These are phyloP conservation scores for Cicer chorassanicum DNA, from an alignment of 306 rosid species.

Conservation along the genomic window DNA sequence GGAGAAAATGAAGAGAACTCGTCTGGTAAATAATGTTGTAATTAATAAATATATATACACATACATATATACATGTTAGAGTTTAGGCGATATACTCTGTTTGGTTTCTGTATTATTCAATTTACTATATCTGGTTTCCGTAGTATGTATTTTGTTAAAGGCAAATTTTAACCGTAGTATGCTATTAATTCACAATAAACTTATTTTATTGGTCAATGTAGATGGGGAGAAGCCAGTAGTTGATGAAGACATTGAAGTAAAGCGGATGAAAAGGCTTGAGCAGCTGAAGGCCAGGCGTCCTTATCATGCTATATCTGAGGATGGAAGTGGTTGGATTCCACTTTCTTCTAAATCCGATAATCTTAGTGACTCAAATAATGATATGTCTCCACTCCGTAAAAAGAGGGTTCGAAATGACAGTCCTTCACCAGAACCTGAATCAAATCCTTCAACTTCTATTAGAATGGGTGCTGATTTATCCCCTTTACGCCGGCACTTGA, in stretches of 20 bases:
- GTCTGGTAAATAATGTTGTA: constrained; percentile 49
- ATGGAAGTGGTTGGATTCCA: constrained; percentile 96
- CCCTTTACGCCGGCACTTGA: constrained; percentile 43
- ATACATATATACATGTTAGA: background rate
- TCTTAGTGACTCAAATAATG: constrained; percentile 46
- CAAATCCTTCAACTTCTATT: constrained; percentile 42
- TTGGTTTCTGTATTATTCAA: constrained; percentile 16
- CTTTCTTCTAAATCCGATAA: constrained; percentile 54
- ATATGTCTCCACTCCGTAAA: constrained; percentile 73
- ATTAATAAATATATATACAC: background rate
- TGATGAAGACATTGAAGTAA: constrained; percentile 89
- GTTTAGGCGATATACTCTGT: background rate
- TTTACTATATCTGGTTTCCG: constrained; percentile 3
- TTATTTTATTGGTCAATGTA: constrained; percentile 38
- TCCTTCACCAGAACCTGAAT: constrained; percentile 61
- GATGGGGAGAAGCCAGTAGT: constrained; percentile 76
- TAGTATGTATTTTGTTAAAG: background rate
- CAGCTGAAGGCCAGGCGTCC: constrained; percentile 67
- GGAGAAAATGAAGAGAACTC: constrained; percentile 59
- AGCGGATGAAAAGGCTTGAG: constrained; percentile 87
- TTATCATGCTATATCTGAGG: constrained; percentile 74
- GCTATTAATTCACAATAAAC: background rate
- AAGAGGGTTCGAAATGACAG: constrained; percentile 61
- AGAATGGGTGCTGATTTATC: constrained; percentile 59
- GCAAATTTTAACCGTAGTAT: background rate